Evolutionary conservation across 768 basidiomycete genomes (phyloP), one percentile per base, ranked within the genome.

Genomic region (Hirschioporus abietinus): DNA sequence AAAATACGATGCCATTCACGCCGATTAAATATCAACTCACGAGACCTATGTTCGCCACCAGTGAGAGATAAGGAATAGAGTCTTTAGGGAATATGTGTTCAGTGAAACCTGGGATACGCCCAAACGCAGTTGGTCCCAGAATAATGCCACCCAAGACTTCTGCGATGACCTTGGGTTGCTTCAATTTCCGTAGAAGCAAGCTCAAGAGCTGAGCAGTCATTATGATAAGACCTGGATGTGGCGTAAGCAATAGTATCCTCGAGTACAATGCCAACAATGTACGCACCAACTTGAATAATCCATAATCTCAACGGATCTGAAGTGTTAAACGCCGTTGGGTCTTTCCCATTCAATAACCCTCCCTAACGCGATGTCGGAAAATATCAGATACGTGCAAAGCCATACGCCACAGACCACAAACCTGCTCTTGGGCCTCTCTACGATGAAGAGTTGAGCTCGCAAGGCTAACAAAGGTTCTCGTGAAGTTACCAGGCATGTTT

Each of bases 61-160:
- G 88, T 65, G 87, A 88, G 26, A 99, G 87, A 74, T 89, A 96
- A 0, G 94, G 82, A 7, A 84, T 74, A 0, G 93, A 95, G 0
- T 79, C 78, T 0, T 74, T 0, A 0, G 96, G 95, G 75, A 99
- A 99, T 65, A 97, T 88, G 73, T 88, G 87, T 60, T 90, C 65
- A 0, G 94, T 89, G 78, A 99, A 99, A 5, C 90, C 89, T 0
- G 95, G 95, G 67, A 97, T 93, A 25, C 90, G 86, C 26, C 96
- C 92, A 66, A 88, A 81, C 4, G 84, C 83, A 15, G 88, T 89
- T 8, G 83, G 83, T 9, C 78, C 91, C 15, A 96, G 82, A n/a
- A 98, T 71, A 69, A 98, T 95, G 8, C 96, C 96, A 5, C 92
- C 95, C 36, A 97, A 77, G 27, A 96, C 86, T 68, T 93, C 91